phyloP scores from a whole-genome alignment of 2,329 filamentous ascomycete genomes.

The Alternaria sp. region DNA sequence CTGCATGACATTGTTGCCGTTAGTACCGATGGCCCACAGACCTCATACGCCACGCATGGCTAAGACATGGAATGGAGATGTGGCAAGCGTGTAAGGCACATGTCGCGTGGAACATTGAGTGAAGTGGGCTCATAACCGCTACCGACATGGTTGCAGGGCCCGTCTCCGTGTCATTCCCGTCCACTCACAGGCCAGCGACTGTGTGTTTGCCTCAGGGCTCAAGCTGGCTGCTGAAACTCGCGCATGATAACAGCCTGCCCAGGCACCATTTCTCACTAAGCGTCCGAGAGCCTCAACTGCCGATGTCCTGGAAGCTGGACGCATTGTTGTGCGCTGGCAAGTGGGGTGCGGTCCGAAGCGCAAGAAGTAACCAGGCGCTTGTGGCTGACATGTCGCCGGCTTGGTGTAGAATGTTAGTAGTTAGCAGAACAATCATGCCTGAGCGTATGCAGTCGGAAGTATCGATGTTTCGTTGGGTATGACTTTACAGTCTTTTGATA shows the following conservation, averaged over 20 bases:
- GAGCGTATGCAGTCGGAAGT: background rate
- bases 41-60: constrained; percentile 41
- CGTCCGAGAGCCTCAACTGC: constrained; percentile 3
- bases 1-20: constrained; percentile 32
- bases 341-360: constrained; percentile 1
- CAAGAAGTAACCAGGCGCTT: background rate
- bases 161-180: constrained; percentile 8
- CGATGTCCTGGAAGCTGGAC: constrained; percentile 1
- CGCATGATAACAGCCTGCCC: constrained; percentile 57
- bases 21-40: constrained; percentile 31
- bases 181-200: constrained; percentile 5
- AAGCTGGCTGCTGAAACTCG: constrained; percentile 70
- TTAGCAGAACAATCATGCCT: background rate
- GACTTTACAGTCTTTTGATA: constrained; percentile 30
- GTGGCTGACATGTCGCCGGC: background rate
- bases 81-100: constrained; percentile 30
- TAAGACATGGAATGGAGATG: constrained; percentile 22
- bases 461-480: background rate
- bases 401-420: background rate
- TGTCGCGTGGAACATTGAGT: constrained; percentile 21
- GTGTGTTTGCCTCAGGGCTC: constrained; percentile 44
- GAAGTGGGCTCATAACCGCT: constrained; percentile 21
- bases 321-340: background rate
- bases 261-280: constrained; percentile 5
- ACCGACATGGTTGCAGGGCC: constrained; percentile 5